Evolutionary conservation across 164 flowering plant genomes (phyloP), one percentile per base, ranked within the genome.

Genomic region (Magnolia changhungtana): DNA sequence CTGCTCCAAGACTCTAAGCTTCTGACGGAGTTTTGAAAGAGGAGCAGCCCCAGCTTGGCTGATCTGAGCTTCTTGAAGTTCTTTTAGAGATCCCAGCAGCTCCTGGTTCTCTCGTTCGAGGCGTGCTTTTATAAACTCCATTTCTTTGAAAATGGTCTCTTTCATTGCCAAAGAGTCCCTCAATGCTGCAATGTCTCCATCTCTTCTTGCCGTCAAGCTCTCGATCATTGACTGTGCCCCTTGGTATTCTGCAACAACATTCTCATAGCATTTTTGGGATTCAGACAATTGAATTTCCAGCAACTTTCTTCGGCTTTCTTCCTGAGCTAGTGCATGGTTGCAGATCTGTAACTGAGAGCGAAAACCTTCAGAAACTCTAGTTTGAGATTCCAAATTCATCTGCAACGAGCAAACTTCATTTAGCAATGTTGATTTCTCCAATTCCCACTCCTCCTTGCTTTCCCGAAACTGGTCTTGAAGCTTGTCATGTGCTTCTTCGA

Each of bases 91-190:
- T 50, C 58, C 68, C 50, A 16, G 71, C 78, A 91, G 55, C 24
- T 89, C 92, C 79, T 82, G 82, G 73, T 88, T 89, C 70, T 87
- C 90, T 78, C 79, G 83, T 82, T 92, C 90, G 7, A 90, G 81
- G 49, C 77, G 81, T 72, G 59, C 73, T 52, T 80, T 74, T 76
- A 76, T 82, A 77, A 70, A 84, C 72, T 86, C 88, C 85, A 81
- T 78, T 78, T 92, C 96, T 74, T 85, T 88, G 66, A 79, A 72
- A 29, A 82, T 74, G 3, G 78, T 77, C 69, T 87, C 89, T 72
- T 84, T 89, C 63, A 75, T 78, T 19, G 88, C 81, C 81, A 90
- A 64, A 8, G 76, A 70, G 76, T 83, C 75, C 75, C 92, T 86
- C 77, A 90, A 72, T 67, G 66, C 73, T 11, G 90, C 86, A 72